These are phyloP conservation scores for Epichloe sibirici DNA, from an alignment of 2,329 filamentous ascomycete genomes.

Conservation along the genomic window DNA sequence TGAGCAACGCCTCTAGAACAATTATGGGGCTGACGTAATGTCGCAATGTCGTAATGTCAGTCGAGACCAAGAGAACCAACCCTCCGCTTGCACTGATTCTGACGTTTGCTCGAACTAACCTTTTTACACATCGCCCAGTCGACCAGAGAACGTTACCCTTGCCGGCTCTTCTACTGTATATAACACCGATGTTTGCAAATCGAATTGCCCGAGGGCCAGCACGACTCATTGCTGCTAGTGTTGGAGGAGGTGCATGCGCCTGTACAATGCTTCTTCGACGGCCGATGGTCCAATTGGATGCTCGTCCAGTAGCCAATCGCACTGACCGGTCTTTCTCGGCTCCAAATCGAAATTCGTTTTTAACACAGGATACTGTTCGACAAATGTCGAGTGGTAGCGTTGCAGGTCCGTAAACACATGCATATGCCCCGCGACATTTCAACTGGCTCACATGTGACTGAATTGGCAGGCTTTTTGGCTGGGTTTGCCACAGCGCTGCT, in stretches of 20 bases:
- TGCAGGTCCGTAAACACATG: constrained; percentile 25
- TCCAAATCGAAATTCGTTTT: neutral
- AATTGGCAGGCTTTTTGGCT: constrained; percentile 40
- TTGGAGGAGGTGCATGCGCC: constrained; percentile 16
- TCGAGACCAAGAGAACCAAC: too few species aligned
- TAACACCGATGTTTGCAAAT: neutral
- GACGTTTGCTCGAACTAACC: too few species aligned
- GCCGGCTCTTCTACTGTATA: too few species aligned
- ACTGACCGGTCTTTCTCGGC: too few species aligned
- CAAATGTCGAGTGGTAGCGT: constrained; percentile 44
- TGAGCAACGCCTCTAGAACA: neutral
- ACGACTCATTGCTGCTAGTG: constrained; percentile 14
- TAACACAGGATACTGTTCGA: constrained; percentile 24
- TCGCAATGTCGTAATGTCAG: neutral
- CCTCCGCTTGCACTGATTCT: neutral
- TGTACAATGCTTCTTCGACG: constrained; percentile 15
- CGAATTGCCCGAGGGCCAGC: neutral
- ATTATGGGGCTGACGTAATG: neutral
- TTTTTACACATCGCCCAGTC: too few species aligned
- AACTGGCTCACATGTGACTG: neutral
- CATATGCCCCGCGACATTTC: neutral
- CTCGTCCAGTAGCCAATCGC: constrained; percentile 8
- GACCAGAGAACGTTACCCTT: neutral
- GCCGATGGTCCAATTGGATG: constrained; percentile 18
- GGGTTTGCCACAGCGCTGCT: constrained; percentile 58